Conservation (phyloP, 148 eudicot genomes). For the Vaccinium darrowii region DNA sequence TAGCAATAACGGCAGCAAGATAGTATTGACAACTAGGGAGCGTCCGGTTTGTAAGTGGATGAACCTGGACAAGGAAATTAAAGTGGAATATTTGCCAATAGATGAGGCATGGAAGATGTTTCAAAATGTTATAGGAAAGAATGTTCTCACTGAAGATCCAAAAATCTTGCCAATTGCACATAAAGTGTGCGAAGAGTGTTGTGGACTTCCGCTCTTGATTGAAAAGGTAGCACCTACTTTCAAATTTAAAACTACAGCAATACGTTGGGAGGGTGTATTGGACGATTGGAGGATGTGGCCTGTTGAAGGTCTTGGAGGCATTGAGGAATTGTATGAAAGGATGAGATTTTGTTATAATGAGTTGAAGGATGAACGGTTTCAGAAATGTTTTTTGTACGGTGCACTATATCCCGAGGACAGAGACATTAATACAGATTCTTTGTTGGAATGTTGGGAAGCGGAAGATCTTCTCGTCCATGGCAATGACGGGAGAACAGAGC, state of each 20-base stretch:
- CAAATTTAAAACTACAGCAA: background rate
- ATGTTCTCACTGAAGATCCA: background rate
- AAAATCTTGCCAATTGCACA: background rate
- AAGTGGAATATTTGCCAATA: background rate
- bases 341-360: slow-evolving; percentile 14
- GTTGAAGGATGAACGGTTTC: background rate
- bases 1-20: slow-evolving; percentile 4
- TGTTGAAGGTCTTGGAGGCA: background rate
- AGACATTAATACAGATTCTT: background rate
- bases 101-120: slow-evolving; percentile 23
- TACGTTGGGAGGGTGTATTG: slow-evolving; percentile 9
- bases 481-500: background rate
- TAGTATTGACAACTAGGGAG: slow-evolving; percentile 17
- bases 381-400: slow-evolving; percentile 21
- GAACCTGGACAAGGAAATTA: background rate
- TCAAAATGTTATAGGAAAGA: background rate
- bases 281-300: slow-evolving; percentile 15
- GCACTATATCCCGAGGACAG: slow-evolving; percentile 18
- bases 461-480: background rate
- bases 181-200: slow-evolving; percentile 1
- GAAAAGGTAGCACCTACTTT: slow-evolving; percentile 7
- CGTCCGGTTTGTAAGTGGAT: background rate
- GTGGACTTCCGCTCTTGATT: slow-evolving; percentile 13
- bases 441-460: slow-evolving; percentile 18
- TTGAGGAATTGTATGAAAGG: background rate